Base-by-base conservation (phyloP, 768 basidiomycete genomes). In the Ramaria rubella region DNA sequence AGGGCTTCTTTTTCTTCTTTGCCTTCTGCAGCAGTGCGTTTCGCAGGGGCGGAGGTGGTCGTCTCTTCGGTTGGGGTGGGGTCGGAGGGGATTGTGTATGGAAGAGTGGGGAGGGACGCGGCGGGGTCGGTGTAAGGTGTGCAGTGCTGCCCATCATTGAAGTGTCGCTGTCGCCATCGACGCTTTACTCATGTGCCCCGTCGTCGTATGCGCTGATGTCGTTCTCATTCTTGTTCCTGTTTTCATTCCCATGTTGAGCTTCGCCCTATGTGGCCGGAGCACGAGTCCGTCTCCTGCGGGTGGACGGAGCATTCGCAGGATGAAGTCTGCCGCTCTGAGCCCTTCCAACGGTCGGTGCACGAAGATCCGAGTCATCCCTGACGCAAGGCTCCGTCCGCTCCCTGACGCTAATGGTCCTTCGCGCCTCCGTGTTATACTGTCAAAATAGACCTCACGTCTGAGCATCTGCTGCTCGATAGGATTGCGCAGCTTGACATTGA, bases 381-480 rank as follows among this genome's bases (percentile, higher is more conserved):
- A 68, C 69, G 61, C 87, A 88, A 4, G 90, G 70, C 64, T 93
- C 90, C 0, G 79, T 80, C 91, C 91, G 94, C 69, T 94, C 91
- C 53, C 88, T 83, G 21, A 90, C 82, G 64, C 87, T 92, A 82
- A 90, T 85, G 51, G 81, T 68, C 61, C 82, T 82, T 59, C 89
- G 80, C 70, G 90, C 93, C 73, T 92, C 92, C 65, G 96, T 78
- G 66, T 96, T 98, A 70, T 91, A 82, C 62, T 91, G 86, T 21
- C 90, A 82, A 68, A 92, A 98, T 5, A 94, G 77, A 2, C 95
- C 95, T 81, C 83, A 54, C 81, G 78, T 8, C 95, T 94, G 38
- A 85, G 72, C 85, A 97, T 92, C 67, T 86, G 83, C 68, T 98
- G 95, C 67, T 94, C 92, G 63, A 98, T 98, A 2, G 96, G 94